Base-by-base conservation (phyloP, 2,329 filamentous ascomycete genomes). In the Clonostachys solani region DNA sequence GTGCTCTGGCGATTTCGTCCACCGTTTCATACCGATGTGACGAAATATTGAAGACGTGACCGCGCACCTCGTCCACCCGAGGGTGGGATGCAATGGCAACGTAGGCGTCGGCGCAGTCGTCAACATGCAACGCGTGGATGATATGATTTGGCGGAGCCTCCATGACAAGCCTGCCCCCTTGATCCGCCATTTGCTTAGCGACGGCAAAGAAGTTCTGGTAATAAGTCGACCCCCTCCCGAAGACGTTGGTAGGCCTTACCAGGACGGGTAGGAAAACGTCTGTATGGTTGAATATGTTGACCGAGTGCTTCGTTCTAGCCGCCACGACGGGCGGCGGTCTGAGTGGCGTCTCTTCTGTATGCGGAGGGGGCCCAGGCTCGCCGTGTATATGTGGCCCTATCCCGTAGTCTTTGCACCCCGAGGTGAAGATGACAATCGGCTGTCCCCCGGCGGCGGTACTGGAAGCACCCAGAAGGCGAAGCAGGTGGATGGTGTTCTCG, bases 321-420 rank as follows among this genome's bases (percentile, higher is more conserved):
- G 56, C 50, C 1, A 49, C 23, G 0, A 69, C 12, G 1, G 66
- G 16, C 0, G 55, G 50, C 0, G 62, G 55, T n/a, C 17, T 38
- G 13, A 75, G 46, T 0, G 69, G 67, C 0, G 68, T 69, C 0
- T 60, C 52, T 51, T 77, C 73, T 0, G 64, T 68, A 42, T 77
- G 73, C 15, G 71, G 66, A 8, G 53, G 50, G 3, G 76, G 60
- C 1, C 50, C 57, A 0, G 61, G 50, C 0, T 62, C 56, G 4
- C 65, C 65, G 42, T 72, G 62, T 52, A 67, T 42, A 43, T 54
- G 41, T 9, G 60, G 59, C 7, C 49, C 59, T 38, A 38, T 38
- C 2, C 74, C 73, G 49, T 76, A 77, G 54, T 77, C 74, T 49
- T 77, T 77, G 56, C 73, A 76, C 0, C 74, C 74, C 3, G 68